Evolutionary conservation across 2,329 filamentous ascomycete species (phyloP).

Genomic region (Leptographium galeiforme): DNA sequence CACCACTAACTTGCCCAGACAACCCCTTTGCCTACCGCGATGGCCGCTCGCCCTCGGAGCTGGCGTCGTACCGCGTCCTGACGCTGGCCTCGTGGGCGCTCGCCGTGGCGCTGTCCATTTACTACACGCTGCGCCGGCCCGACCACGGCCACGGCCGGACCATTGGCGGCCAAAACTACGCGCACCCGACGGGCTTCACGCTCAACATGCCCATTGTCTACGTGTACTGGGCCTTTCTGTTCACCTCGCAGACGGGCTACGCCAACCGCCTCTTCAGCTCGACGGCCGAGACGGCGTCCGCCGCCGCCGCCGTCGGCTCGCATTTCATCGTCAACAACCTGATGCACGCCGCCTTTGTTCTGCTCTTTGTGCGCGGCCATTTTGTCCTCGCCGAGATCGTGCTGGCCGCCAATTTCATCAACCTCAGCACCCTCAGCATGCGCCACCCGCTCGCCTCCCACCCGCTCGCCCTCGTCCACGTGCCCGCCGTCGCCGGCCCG

Average conservation of each 20-base stretch:
- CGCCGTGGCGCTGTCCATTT: conserved; percentile 56
- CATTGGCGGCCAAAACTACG: conserved; percentile 63
- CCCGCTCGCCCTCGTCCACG: conserved; percentile 48
- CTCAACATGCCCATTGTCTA: conserved; percentile 51
- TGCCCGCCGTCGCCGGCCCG: conserved; percentile 61
- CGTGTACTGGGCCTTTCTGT: conserved; percentile 57
- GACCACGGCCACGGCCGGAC: conserved; percentile 46
- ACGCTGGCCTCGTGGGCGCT: conserved; percentile 64
- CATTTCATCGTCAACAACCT: conserved; percentile 84
- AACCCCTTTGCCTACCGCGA: conserved; percentile 69
- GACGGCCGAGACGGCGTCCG: conserved; percentile 30
- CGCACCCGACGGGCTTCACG: conserved; percentile 58
- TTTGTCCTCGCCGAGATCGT: conserved; percentile 68
- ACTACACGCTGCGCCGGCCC: conserved; percentile 57
- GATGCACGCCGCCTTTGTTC: conserved; percentile 66
- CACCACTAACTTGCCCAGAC: conserved; percentile 21
- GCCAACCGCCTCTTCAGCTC: conserved; percentile 12
- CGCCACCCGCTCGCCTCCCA: conserved; percentile 58
- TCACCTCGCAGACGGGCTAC: not conserved
- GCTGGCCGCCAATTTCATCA: conserved; percentile 68
- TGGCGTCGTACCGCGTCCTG: conserved; percentile 63
- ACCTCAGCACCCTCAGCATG: conserved; percentile 68
- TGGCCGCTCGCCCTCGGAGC: conserved; percentile 42
- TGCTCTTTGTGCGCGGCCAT: conserved; percentile 65
- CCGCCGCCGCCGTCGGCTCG: conserved; percentile 63